A percentile compares a stretch with the other conserved stretches of the same genome.
Conservation (phyloP, 129 eudicot species). For the Apium graveolens region DNA sequence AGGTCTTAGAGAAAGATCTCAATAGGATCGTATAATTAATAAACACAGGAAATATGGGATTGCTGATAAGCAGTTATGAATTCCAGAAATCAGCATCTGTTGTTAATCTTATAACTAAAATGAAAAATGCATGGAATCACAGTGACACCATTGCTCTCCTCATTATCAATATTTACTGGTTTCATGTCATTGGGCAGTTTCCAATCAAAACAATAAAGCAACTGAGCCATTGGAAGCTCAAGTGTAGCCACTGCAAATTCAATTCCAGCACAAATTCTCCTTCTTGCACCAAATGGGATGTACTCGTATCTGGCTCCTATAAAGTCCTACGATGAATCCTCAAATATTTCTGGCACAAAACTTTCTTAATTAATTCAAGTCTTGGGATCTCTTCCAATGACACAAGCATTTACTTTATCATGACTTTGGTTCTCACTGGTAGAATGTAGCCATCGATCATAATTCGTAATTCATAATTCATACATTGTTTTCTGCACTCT, state of each 20-base stretch:
- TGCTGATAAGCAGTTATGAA: no score
- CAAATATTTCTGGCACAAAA: conserved; percentile 17
- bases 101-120: no score
- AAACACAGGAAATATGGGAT: no score
- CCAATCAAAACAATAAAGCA: conserved; percentile 37
- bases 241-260: conserved; percentile 31
- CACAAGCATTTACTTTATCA: no score
- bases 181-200: conserved; percentile 14
- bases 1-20: no score
- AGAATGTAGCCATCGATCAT: conserved; percentile 29
- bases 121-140: neutral
- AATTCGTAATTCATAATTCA: no score
- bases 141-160: conserved; percentile 23
- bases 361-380: conserved; percentile 23
- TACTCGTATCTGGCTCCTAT: conserved; percentile 21
- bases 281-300: conserved; percentile 32
- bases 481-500: conserved; percentile 22
- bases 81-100: neutral
- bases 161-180: conserved; percentile 20
- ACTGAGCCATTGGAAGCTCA: conserved; percentile 29
- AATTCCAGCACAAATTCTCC: conserved; percentile 41
- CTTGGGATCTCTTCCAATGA: conserved; percentile 23
- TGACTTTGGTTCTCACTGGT: conserved; percentile 28
- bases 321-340: conserved; percentile 6
- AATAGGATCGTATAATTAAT: no score